These are phyloP conservation scores for Kazachstania viticola DNA, from an alignment of 805 yeast species.

Conservation along the genomic window DNA sequence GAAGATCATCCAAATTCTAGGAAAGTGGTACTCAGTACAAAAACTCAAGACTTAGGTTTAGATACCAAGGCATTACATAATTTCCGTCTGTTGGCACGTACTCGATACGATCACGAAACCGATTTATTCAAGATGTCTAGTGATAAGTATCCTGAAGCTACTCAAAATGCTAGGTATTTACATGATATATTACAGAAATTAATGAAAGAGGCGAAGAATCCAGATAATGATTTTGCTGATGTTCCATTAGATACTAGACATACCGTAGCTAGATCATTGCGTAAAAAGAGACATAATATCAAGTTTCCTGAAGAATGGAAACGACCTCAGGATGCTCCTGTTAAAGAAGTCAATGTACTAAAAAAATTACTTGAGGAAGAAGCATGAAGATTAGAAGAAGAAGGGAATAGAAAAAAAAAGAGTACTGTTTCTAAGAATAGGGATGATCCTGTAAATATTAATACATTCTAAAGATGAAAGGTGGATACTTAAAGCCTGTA, in stretches of 20 bases:
- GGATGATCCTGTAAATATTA: too few species aligned
- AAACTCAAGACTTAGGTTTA: slow-evolving; percentile 44
- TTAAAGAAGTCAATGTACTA: slow-evolving; percentile 20
- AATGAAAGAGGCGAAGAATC: slow-evolving; percentile 51
- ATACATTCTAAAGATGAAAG: too few species aligned
- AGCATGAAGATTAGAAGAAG: too few species aligned
- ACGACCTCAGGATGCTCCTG: slow-evolving; percentile 61
- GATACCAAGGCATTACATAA: slow-evolving; percentile 49
- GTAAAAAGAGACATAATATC: slow-evolving; percentile 30
- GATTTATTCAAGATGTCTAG: slow-evolving; percentile 56
- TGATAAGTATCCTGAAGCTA: slow-evolving; percentile 57
- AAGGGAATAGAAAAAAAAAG: too few species aligned
- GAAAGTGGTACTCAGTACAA: slow-evolving; percentile 51
- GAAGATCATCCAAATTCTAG: slow-evolving; percentile 48
- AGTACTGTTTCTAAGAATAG: too few species aligned
- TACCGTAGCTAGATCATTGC: slow-evolving; percentile 36
- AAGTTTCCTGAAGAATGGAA: slow-evolving; percentile 75
- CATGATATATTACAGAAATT: slow-evolving; percentile 53
- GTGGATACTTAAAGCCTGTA: too few species aligned
- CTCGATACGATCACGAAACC: slow-evolving; percentile 53
- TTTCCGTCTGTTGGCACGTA: slow-evolving; percentile 66
- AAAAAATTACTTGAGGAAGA: too few species aligned
- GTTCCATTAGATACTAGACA: slow-evolving; percentile 77
- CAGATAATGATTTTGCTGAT: slow-evolving; percentile 49
- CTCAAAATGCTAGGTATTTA: slow-evolving; percentile 74